These are phyloP conservation scores for Fusarium sp. DNA, from an alignment of 2,329 filamentous ascomycete species.

Conservation along the genomic window DNA sequence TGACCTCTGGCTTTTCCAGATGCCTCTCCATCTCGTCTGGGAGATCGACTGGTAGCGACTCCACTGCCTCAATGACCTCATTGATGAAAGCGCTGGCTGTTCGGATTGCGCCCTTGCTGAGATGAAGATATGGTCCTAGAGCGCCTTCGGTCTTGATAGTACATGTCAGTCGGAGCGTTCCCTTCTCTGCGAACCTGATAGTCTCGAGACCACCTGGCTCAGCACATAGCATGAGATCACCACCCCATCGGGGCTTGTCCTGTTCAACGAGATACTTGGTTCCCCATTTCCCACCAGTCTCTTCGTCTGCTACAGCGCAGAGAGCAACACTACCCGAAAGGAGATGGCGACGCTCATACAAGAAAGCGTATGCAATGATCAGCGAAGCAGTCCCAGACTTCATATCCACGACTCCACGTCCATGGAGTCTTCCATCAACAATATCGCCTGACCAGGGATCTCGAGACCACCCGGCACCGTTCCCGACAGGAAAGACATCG, in stretches of 20 bases:
- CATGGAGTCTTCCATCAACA: neutral
- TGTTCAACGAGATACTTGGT: neutral
- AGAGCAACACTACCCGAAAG: neutral
- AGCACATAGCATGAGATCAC: conserved; percentile 1
- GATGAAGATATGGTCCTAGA: neutral
- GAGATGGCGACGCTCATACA: neutral
- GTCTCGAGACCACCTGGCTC: conserved; percentile 1
- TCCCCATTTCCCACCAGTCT: conserved; percentile 3
- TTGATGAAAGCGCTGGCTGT: neutral
- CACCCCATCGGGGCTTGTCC: neutral
- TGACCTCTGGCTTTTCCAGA: neutral
- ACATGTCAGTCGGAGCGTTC: neutral
- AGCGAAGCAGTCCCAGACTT: conserved; percentile 7
- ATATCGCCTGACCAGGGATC: conserved; percentile 1
- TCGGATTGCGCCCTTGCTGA: neutral
- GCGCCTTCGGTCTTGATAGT: neutral
- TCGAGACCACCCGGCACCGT: neutral
- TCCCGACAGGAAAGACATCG: neutral
- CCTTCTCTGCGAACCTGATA: neutral
- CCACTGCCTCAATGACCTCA: neutral
- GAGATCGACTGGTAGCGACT: neutral
- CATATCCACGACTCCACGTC: conserved; percentile 3
- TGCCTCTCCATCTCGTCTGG: neutral
- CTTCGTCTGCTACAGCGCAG: neutral
- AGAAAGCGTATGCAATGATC: neutral